Base-by-base conservation (phyloP, 2,329 filamentous ascomycete genomes). In the Aspergillus cejpii region DNA sequence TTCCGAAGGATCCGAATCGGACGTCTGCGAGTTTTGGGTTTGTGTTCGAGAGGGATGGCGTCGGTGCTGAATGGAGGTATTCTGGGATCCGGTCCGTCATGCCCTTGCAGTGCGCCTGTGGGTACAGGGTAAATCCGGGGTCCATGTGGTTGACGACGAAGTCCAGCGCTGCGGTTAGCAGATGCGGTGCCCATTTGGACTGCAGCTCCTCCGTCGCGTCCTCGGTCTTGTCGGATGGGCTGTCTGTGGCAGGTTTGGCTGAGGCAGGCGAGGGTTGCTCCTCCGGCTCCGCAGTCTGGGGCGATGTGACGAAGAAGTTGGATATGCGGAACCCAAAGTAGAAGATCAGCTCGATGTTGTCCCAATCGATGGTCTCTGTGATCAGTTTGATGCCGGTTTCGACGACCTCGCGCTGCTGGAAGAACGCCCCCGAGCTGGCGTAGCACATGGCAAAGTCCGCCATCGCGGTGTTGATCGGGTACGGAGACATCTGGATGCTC, bases 401-500 rank as follows among this genome's bases (percentile, higher is more conserved):
- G n/a, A 57, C 47, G 33, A 66, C 50, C 1, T 47, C 47, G 3
- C 34, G 40, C 5, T 57, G 38, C 5, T 52, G 50, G 14, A 67
- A 50, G 41, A 66, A 67, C 0, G 58, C 57, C 1, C 63, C 64
- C 0, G 55, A 54, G 1, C 53, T 46, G 12, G 56, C 59, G 43
- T 66, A 67, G 42, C 57, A 63, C 5, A 66, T 28, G 11, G 57
- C 54, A 24, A 66, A 53, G 21, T 63, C 58, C 15, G 58, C 51
- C 44, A 54, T 54, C 8, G 55, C 54, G 10, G 37, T 45, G 15
- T 46, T 54, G 21, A 57, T 27, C 6, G 48, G 44, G 17, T 53
- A 54, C 2, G 48, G 41, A 14, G 43, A 41, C 2, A 43, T 23
- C 2, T 24, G 37, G 20, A 29, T 15, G 14, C 19, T 44, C 11